These are phyloP conservation scores for Lasiosphaeria hispida DNA, from an alignment of 495 filamentous ascomycete species.

Conservation along the genomic window DNA sequence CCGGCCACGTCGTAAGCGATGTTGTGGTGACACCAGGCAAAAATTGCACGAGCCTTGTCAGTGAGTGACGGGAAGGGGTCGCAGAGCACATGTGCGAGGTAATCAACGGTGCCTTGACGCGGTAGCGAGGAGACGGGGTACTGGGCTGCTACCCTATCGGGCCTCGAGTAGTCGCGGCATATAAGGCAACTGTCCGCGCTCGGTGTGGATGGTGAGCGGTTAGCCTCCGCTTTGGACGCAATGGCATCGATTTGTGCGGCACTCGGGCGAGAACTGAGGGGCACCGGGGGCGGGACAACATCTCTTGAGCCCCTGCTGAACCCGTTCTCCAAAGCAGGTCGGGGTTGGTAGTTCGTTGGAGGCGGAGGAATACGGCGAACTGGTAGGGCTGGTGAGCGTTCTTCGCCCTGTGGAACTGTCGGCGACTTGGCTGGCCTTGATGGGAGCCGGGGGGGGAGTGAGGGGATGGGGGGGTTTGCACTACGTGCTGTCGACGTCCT, in stretches of 20 bases:
- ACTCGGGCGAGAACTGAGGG: constrained; percentile 44
- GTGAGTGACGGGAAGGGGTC: constrained; percentile 74
- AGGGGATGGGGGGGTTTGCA: constrained; percentile 31
- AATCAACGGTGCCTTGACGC: constrained; percentile 55
- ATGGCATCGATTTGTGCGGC: constrained; percentile 41
- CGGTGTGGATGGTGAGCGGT: constrained; percentile 4
- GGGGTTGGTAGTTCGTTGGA: constrained; percentile 27
- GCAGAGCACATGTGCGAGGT: constrained; percentile 75
- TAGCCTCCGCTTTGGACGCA: constrained; percentile 26
- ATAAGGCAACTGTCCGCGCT: constrained; percentile 55
- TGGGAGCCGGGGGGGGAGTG: constrained; percentile 43
- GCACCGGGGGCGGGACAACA: constrained; percentile 45
- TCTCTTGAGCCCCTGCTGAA: constrained; percentile 21
- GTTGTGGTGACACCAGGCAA: constrained; percentile 95
- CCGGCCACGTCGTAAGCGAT: constrained; percentile 75
- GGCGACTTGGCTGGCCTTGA: constrained; percentile 36
- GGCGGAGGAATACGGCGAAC: constrained; percentile 43
- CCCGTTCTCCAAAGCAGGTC: constrained; percentile 22
- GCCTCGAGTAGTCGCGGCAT: constrained; percentile 83
- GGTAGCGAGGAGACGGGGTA: constrained; percentile 71
- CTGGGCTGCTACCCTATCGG: constrained; percentile 74
- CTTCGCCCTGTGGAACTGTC: constrained; percentile 8
- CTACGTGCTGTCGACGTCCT: constrained; percentile 14
- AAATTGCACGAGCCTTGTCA: constrained; percentile 88
- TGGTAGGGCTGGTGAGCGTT: constrained; percentile 26